Conservation (phyloP, 148 eudicot species). For the Euryodendron excelsum region DNA sequence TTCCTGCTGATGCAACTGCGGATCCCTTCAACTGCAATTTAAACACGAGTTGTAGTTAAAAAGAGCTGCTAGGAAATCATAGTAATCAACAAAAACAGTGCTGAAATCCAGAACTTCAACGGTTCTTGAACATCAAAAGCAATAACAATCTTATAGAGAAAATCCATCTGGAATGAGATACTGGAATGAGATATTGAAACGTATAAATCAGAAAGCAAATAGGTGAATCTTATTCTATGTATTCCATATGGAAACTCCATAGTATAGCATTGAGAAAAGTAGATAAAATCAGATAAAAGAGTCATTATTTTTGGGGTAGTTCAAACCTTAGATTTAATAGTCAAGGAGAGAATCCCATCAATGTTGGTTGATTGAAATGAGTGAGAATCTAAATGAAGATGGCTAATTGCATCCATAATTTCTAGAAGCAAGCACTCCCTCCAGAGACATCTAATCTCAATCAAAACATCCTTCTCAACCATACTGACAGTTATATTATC, state of each 20-base stretch:
- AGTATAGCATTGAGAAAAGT: too few relatives aligned
- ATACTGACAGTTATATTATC: conserved; percentile 36
- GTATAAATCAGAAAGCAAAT: not conserved
- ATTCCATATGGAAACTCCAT: not conserved
- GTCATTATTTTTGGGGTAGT: not conserved
- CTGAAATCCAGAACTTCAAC: too few relatives aligned
- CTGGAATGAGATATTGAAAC: not conserved
- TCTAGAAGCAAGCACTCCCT: conserved; percentile 51
- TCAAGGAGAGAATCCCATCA: conserved; percentile 54
- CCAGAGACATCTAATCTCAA: conserved; percentile 58
- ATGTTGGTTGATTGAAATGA: conserved; percentile 54
- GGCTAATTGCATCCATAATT: conserved; percentile 51
- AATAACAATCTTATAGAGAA: too few relatives aligned
- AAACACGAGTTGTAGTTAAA: not conserved
- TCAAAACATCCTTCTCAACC: conserved; percentile 39
- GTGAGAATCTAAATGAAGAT: conserved; percentile 48
- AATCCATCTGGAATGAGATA: too few relatives aligned
- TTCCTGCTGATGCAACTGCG: conserved; percentile 28
- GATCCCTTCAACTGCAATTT: conserved; percentile 49
- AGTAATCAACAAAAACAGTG: not conserved
- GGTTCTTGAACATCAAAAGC: too few relatives aligned
- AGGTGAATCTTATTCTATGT: not conserved
- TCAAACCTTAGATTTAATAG: conserved; percentile 55
- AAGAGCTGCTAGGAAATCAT: not conserved
- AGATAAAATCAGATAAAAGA: not conserved